Percentiles rank a stretch among this genome's conserved stretches.
Conservation (phyloP, 2,329 filamentous ascomycete species). For the Thyridium curvatum region DNA sequence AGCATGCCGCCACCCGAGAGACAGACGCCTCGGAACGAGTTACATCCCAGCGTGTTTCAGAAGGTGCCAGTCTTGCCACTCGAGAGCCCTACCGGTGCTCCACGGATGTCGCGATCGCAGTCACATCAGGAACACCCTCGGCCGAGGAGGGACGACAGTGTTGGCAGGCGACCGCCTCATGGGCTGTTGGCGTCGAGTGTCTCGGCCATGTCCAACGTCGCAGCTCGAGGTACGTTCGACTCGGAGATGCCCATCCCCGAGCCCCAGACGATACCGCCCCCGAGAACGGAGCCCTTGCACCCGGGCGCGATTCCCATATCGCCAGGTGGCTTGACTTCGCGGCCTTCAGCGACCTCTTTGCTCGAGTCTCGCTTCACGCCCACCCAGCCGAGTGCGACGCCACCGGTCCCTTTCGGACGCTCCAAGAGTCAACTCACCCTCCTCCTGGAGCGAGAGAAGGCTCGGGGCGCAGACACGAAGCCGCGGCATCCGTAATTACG, state of each 20-base stretch:
- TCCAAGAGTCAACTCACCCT: conserved; percentile 56
- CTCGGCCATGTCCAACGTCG: conserved; percentile 13
- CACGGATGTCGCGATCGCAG: conserved; percentile 5
- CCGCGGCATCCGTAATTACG: too few relatives aligned
- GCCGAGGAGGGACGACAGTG: conserved; percentile 4
- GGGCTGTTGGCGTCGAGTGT: conserved; percentile 12
- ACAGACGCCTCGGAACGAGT: too few relatives aligned
- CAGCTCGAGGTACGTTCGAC: conserved; percentile 15
- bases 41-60: too few relatives aligned
- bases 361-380: conserved; percentile 35
- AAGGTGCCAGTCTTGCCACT: neutral
- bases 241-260: conserved; percentile 13
- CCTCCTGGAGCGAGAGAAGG: conserved; percentile 48
- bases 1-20: too few relatives aligned
- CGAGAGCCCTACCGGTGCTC: neutral
- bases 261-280: conserved; percentile 1
- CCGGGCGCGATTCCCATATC: conserved; percentile 7
- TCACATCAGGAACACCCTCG: conserved; percentile 8
- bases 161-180: conserved; percentile 9
- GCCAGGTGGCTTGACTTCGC: conserved; percentile 10
- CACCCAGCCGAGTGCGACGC: conserved; percentile 38
- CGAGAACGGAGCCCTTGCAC: conserved; percentile 8
- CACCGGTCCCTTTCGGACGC: conserved; percentile 43
- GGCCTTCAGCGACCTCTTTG: conserved; percentile 21
- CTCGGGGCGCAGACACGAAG: conserved; percentile 23